These are phyloP conservation scores for Chaetomium globosum DNA, from an alignment of 2,329 filamentous ascomycete genomes.

Conservation along the genomic window DNA sequence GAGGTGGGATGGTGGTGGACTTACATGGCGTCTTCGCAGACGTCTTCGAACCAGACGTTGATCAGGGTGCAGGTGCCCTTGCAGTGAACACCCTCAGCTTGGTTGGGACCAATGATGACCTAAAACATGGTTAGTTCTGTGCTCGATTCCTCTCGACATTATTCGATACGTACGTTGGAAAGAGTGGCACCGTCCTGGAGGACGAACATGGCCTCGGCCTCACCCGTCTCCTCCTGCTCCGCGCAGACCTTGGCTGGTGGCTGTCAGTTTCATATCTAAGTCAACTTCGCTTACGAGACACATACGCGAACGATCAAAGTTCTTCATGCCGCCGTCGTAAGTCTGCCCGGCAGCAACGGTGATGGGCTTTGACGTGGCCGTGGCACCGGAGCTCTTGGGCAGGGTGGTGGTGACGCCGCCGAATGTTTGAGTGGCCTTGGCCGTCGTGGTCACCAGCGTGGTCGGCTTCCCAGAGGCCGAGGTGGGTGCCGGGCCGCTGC, in stretches of 20 bases:
- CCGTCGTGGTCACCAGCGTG: slow-evolving; percentile 9
- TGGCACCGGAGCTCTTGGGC: slow-evolving; percentile 23
- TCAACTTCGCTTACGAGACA: background rate
- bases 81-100: slow-evolving; percentile 27
- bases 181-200: slow-evolving; percentile 25
- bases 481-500: slow-evolving; percentile 1
- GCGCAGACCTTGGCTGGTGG: slow-evolving; percentile 14
- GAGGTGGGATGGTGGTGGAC: background rate
- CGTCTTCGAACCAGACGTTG: slow-evolving; percentile 27
- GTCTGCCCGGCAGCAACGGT: slow-evolving; percentile 13
- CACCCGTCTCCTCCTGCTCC: slow-evolving; percentile 21
- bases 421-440: background rate
- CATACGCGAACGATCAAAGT: slow-evolving; percentile 24
- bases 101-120: slow-evolving; percentile 29
- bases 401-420: slow-evolving; percentile 21
- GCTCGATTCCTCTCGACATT: too few species aligned
- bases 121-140: background rate
- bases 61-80: slow-evolving; percentile 25
- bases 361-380: slow-evolving; percentile 15
- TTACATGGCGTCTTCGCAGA: slow-evolving; percentile 29
- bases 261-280: background rate
- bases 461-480: slow-evolving; percentile 10
- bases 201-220: slow-evolving; percentile 24
- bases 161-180: slow-evolving; percentile 12
- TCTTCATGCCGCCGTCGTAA: slow-evolving; percentile 25